Conservation (phyloP, 2,329 filamentous ascomycete genomes). For the Tolypocladium album region DNA sequence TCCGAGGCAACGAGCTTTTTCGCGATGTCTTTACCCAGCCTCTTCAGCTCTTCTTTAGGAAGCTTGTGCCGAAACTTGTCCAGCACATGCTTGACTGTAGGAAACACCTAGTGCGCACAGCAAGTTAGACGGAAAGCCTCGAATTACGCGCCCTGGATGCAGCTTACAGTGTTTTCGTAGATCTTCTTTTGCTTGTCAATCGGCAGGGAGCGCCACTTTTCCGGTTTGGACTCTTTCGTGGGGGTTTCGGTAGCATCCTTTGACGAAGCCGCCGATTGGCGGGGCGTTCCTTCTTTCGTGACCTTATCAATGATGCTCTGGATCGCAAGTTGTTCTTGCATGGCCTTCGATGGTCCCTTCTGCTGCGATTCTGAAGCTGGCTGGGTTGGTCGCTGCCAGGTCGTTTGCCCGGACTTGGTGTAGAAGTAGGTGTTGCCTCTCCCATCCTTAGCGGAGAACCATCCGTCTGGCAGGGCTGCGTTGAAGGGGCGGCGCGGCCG, state of each 20-base stretch:
- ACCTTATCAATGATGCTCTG: conserved; percentile 82
- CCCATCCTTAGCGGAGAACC: conserved; percentile 66
- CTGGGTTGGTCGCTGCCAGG: conserved; percentile 68
- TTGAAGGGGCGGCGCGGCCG: conserved; percentile 44
- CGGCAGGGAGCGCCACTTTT: conserved; percentile 60
- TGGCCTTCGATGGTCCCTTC: conserved; percentile 53
- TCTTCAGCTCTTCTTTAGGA: conserved; percentile 64
- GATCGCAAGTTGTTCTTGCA: conserved; percentile 58
- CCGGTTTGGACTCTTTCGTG: conserved; percentile 47
- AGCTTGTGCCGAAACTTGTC: conserved; percentile 82
- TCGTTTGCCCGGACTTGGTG: conserved; percentile 63
- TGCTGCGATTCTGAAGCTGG: conserved; percentile 53
- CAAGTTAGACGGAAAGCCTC: not conserved
- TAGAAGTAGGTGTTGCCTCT: conserved; percentile 79
- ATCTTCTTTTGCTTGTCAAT: conserved; percentile 88
- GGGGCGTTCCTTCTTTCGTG: conserved; percentile 52
- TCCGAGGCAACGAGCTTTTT: conserved; percentile 90
- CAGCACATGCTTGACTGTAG: conserved; percentile 74
- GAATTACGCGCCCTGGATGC: not conserved
- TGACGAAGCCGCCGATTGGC: conserved; percentile 47
- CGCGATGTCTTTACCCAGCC: conserved; percentile 54
- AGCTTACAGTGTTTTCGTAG: conserved; percentile 80
- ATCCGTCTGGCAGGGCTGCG: conserved; percentile 64
- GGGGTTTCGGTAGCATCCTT: conserved; percentile 49
- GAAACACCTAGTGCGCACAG: conserved; percentile 54